These are phyloP conservation scores for Nicotiana obtusifolia DNA, from an alignment of 257 asterid species.

Conservation along the genomic window DNA sequence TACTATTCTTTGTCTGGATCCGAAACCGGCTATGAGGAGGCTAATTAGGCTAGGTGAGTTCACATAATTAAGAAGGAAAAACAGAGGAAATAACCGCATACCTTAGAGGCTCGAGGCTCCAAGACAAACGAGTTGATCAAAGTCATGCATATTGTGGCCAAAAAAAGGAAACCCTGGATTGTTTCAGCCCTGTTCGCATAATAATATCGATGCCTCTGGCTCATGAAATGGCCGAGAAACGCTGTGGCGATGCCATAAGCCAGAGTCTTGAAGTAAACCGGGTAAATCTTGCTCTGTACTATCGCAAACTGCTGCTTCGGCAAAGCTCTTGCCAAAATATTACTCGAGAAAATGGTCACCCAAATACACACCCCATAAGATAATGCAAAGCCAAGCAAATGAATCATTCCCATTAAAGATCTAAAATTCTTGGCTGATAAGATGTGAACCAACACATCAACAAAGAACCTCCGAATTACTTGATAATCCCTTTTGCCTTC, in stretches of 20 bases:
- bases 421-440: constrained; percentile 17
- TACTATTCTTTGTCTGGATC: no score
- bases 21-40: no score
- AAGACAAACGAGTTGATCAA: constrained; percentile 39
- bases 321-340: constrained; percentile 50
- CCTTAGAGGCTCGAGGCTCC: constrained; percentile 83
- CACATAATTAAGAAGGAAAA: not conserved
- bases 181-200: constrained; percentile 5
- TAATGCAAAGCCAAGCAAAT: constrained; percentile 50
- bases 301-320: constrained; percentile 67
- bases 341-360: constrained; percentile 67
- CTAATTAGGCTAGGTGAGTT: no score
- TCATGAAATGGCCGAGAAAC: constrained; percentile 48
- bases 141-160: constrained; percentile 30
- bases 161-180: constrained; percentile 37
- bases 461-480: constrained; percentile 18
- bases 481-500: constrained; percentile 34
- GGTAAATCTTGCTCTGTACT: constrained; percentile 72
- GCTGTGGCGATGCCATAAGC: constrained; percentile 45
- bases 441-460: constrained; percentile 17
- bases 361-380: constrained; percentile 68
- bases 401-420: constrained; percentile 25
- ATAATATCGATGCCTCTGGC: constrained; percentile 1
- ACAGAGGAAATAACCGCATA: not conserved
- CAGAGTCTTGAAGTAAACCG: constrained; percentile 64